Evolutionary conservation across 495 filamentous ascomycete species (phyloP).

Genomic region (Aspergillus sclerotioniger): DNA sequence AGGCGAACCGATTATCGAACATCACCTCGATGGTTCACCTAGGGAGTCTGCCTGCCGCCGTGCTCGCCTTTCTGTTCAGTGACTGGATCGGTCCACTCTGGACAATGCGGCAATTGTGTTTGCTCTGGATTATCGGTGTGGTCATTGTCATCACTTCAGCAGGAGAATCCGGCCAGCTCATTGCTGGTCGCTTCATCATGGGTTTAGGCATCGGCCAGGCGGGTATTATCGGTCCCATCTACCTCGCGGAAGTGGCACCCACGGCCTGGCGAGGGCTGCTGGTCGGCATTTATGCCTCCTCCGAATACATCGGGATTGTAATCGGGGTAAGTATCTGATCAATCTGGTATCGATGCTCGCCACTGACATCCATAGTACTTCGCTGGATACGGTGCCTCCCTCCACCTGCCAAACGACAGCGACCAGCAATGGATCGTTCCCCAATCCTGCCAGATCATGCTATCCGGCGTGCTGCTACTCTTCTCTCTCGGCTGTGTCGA

Average conservation of each 20-base stretch:
- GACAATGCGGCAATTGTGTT: slow-evolving; percentile 57
- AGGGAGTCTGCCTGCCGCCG: slow-evolving; percentile 53
- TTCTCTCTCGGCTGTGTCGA: slow-evolving; percentile 52
- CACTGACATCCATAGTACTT: slow-evolving; percentile 17
- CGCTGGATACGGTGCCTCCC: slow-evolving; percentile 49
- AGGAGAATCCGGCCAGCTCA: slow-evolving; percentile 50
- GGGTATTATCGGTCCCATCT: slow-evolving; percentile 54
- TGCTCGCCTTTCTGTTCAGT: slow-evolving; percentile 57
- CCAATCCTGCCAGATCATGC: slow-evolving; percentile 58
- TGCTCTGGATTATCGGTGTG: slow-evolving; percentile 58
- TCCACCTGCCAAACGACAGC: slow-evolving; percentile 48
- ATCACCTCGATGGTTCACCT: slow-evolving; percentile 65
- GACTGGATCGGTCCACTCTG: slow-evolving; percentile 60
- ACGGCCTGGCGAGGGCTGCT: slow-evolving; percentile 50
- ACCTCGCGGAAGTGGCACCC: slow-evolving; percentile 61
- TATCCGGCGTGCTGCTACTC: slow-evolving; percentile 52
- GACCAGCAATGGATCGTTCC: slow-evolving; percentile 54
- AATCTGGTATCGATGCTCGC: background rate
- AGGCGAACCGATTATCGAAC: slow-evolving; percentile 56
- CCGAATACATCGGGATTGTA: slow-evolving; percentile 62
- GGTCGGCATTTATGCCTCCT: slow-evolving; percentile 57
- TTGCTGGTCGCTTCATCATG: slow-evolving; percentile 58
- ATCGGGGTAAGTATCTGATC: slow-evolving; percentile 29
- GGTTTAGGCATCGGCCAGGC: slow-evolving; percentile 62
- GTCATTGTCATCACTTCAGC: slow-evolving; percentile 54